Evolutionary conservation across 2,329 filamentous ascomycete species (phyloP), one percentile per base, ranked within the genome.

Genomic region (Zasmidium cellare): DNA sequence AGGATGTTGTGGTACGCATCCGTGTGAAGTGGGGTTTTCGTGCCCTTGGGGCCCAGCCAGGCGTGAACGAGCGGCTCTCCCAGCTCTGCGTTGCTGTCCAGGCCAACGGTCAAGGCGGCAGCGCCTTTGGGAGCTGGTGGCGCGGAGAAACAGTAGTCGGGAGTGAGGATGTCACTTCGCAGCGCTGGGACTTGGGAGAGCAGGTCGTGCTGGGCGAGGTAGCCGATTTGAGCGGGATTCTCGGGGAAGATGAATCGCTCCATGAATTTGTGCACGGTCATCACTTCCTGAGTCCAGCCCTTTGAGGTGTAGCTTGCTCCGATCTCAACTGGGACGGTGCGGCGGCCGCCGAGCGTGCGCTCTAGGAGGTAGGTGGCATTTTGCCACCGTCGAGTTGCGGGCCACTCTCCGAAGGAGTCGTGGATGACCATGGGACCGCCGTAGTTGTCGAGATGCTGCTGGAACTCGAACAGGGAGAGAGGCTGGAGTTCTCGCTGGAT

Each of bases 1-100:
- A 97, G 83, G 49, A 97, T 84, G 70, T 97, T 97, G 71, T 97
- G 91, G 72, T 97, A 96, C 1, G 90, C 91, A 69, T 97, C 94
- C 1, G 91, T 96, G 73, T 99, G 94, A 0, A 97, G 79, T 1
- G 94, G 94, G 0, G 92, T 96, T 62, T 96, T 92, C 0, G 94
- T 97, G 51, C 86, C 87, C 0, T 86, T 80, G 0, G 94, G 94
- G 0, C 94, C 94, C 62, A 97, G 88, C 94, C 94, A 99, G 7
- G 91, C 92, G 74, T 97, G 96, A 18, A 96, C 80, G 46, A 89
- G 78, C 0, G 91, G 91, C 20, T 84, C 81, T 9, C 75, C 71
- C 19, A 79, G 71, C 18, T 68, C 51, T 35, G 56, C 46, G 9
- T 57, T 61, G 1, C 22, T 41, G 5, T 52, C 44, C 2, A 70